These are phyloP conservation scores for Elsinoe perseae DNA, from an alignment of 2,329 filamentous ascomycete species.

Conservation along the genomic window DNA sequence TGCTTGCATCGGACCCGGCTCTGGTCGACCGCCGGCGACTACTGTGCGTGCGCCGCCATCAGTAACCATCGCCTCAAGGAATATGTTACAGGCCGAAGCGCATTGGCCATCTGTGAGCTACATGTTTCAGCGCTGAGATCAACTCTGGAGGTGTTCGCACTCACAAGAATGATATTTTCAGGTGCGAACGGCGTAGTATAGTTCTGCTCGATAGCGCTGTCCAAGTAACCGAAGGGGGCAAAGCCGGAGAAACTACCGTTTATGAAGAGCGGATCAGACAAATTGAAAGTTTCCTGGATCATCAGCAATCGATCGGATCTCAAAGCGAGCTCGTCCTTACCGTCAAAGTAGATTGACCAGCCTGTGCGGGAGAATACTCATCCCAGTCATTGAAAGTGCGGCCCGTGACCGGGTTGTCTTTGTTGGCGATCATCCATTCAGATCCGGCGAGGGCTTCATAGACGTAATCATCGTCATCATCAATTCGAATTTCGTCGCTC, in stretches of 20 bases:
- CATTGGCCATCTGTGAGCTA: constrained; percentile 25
- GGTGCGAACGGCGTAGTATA: neutral
- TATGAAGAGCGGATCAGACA: constrained; percentile 22
- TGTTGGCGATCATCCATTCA: constrained; percentile 25
- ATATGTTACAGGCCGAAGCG: constrained; percentile 24
- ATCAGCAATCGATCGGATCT: constrained; percentile 21
- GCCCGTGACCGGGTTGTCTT: constrained; percentile 24
- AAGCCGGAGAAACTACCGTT: neutral
- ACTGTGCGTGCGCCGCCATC: constrained; percentile 25
- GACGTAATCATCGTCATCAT: neutral
- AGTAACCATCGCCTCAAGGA: constrained; percentile 26
- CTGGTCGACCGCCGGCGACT: constrained; percentile 25
- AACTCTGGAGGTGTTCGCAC: neutral
- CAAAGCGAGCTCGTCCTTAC: neutral
- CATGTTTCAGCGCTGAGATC: too few species aligned
- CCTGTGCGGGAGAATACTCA: constrained; percentile 25
- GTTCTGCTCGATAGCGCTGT: neutral
- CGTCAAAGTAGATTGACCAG: neutral
- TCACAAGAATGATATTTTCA: constrained; percentile 18
- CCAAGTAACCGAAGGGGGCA: constrained; percentile 17
- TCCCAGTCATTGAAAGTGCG: constrained; percentile 26
- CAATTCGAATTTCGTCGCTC: neutral
- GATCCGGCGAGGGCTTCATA: constrained; percentile 10
- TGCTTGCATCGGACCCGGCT: constrained; percentile 26
- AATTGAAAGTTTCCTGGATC: constrained; percentile 21